Conservation (phyloP, 2,329 filamentous ascomycete genomes). For the Aspergillus awamori region DNA sequence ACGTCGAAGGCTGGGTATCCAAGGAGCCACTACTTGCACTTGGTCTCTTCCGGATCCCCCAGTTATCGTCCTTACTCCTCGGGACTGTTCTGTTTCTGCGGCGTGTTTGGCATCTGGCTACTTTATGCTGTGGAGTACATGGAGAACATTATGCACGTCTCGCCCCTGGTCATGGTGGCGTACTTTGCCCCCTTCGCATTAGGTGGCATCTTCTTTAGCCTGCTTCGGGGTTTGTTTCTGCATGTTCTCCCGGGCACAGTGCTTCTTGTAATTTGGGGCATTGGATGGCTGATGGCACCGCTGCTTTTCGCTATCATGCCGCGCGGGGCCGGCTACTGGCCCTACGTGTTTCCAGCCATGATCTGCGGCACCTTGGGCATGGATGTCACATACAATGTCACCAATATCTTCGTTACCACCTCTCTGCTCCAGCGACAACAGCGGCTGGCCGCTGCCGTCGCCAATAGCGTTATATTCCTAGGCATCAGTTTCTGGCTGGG, state of each 20-base stretch:
- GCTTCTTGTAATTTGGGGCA: constrained; percentile 63
- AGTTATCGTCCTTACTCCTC: constrained; percentile 65
- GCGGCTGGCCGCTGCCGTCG: constrained; percentile 70
- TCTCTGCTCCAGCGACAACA: constrained; percentile 67
- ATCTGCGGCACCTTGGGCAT: constrained; percentile 70
- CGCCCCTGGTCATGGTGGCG: constrained; percentile 65
- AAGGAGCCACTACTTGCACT: constrained; percentile 68
- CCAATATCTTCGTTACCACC: constrained; percentile 77
- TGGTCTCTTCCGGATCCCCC: constrained; percentile 69
- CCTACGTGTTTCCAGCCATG: constrained; percentile 68
- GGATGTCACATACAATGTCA: constrained; percentile 74
- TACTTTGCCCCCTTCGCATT: constrained; percentile 70
- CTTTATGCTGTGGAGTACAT: constrained; percentile 73
- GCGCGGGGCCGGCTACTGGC: constrained; percentile 65
- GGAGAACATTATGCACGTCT: constrained; percentile 60
- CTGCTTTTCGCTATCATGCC: constrained; percentile 69
- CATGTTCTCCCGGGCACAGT: constrained; percentile 66
- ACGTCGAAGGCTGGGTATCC: constrained; percentile 73
- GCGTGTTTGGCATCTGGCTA: constrained; percentile 68
- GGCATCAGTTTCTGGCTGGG: constrained; percentile 73
- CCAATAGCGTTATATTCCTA: constrained; percentile 71
- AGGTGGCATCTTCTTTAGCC: constrained; percentile 68
- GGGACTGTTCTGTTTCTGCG: constrained; percentile 69
- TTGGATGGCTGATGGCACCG: constrained; percentile 61
- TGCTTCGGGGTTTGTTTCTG: constrained; percentile 66